These are phyloP conservation scores for Mrakia hoshinonis DNA, from an alignment of 768 basidiomycete genomes.

Conservation along the genomic window DNA sequence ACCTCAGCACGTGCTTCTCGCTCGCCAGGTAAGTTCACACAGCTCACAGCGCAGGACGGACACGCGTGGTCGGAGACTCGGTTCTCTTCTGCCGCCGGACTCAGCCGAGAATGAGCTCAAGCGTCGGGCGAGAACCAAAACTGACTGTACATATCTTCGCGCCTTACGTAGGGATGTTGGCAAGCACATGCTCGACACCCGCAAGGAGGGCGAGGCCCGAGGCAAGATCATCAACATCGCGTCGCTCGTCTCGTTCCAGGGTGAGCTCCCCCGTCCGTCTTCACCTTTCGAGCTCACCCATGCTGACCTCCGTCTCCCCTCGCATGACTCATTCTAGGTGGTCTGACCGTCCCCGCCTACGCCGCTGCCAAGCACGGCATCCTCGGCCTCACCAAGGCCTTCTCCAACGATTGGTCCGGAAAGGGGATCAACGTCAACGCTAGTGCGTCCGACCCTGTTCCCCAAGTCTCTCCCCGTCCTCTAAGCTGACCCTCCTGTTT, in stretches of 20 bases:
- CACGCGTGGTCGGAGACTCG: too few relatives aligned
- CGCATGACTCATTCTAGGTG: slow-evolving; percentile 34
- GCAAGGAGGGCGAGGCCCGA: slow-evolving; percentile 45
- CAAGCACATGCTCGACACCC: slow-evolving; percentile 66
- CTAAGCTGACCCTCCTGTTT: background rate
- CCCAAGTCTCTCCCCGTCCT: background rate
- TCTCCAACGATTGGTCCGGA: slow-evolving; percentile 87
- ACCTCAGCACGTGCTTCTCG: slow-evolving; percentile 84
- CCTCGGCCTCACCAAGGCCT: slow-evolving; percentile 61
- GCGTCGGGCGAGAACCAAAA: background rate
- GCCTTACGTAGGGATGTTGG: slow-evolving; percentile 14
- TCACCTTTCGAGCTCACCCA: background rate
- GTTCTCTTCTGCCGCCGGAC: background rate
- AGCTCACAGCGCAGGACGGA: too few relatives aligned
- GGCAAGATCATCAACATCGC: slow-evolving; percentile 66
- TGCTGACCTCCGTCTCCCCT: background rate
- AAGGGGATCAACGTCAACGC: slow-evolving; percentile 76
- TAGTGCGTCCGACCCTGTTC: background rate
- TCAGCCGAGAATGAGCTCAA: background rate
- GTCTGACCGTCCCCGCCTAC: slow-evolving; percentile 74
- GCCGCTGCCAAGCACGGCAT: slow-evolving; percentile 79
- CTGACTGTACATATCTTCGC: background rate
- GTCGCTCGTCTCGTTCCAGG: slow-evolving; percentile 43
- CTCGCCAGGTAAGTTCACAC: slow-evolving; percentile 60
- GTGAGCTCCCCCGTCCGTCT: slow-evolving; percentile 29